These are phyloP conservation scores for Wickerhamomyces alni DNA, from an alignment of 805 yeast genomes.

Conservation along the genomic window DNA sequence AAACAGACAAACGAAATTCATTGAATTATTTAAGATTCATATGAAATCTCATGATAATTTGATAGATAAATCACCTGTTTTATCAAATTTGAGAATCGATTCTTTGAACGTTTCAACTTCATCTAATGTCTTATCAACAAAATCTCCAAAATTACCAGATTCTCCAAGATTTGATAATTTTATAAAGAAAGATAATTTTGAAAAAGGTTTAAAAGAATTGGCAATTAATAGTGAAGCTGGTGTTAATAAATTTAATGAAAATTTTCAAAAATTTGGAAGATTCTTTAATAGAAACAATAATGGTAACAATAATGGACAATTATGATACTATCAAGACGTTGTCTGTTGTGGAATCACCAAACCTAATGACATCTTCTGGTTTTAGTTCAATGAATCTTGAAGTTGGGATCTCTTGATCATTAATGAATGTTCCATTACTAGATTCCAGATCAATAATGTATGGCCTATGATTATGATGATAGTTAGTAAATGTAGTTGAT, in stretches of 20 bases:
- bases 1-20: conserved; percentile 16
- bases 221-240: conserved; percentile 52
- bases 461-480: conserved; percentile 17
- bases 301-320: background rate
- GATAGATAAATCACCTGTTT: conserved; percentile 22
- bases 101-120: conserved; percentile 4
- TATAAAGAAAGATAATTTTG: conserved; percentile 26
- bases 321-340: conserved; percentile 20
- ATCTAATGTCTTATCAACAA: conserved; percentile 6
- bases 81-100: conserved; percentile 17
- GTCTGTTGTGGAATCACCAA: conserved; percentile 30
- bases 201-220: conserved; percentile 28
- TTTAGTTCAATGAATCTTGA: conserved; percentile 37
- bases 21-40: conserved; percentile 22
- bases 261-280: conserved; percentile 49
- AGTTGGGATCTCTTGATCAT: conserved; percentile 32
- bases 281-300: conserved; percentile 37
- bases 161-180: conserved; percentile 24
- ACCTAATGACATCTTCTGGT: conserved; percentile 34
- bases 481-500: conserved; percentile 2
- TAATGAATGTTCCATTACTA: conserved; percentile 40
- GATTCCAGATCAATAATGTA: conserved; percentile 43
- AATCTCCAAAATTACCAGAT: conserved; percentile 13
- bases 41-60: conserved; percentile 20
- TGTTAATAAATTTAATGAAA: conserved; percentile 60